Evolutionary conservation across 371 early-diverging fungal species (phyloP).

Genomic region (Mucor sp.): DNA sequence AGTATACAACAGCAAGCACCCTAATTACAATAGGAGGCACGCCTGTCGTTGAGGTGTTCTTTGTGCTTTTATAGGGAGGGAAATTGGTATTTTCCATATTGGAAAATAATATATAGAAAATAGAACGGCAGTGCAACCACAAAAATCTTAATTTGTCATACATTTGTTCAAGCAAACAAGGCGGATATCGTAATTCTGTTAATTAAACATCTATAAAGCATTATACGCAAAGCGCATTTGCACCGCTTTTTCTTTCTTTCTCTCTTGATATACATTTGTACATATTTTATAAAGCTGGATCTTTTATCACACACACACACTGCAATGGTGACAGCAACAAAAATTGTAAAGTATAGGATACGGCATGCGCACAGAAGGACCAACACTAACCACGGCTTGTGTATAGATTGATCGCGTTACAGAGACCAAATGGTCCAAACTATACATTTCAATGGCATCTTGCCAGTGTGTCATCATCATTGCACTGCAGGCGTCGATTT

Average conservation of each 20-base stretch:
- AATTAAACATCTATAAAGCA: background rate
- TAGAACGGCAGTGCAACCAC: background rate
- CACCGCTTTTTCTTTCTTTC: background rate
- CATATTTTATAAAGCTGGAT: background rate
- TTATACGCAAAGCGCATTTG: background rate
- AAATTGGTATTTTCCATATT: constrained; percentile 3
- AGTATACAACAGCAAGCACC: background rate
- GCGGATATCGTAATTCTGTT: background rate
- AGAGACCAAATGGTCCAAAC: constrained; percentile 33
- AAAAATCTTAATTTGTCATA: background rate
- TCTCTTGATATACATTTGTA: background rate
- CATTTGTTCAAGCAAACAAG: background rate
- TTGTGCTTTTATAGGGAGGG: too few relatives aligned
- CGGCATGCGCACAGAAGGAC: background rate
- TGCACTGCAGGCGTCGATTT: constrained; percentile 21
- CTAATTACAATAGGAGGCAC: background rate
- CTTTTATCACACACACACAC: background rate
- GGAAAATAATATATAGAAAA: background rate
- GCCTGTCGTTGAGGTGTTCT: too few relatives aligned
- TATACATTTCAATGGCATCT: constrained; percentile 26
- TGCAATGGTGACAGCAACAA: constrained; percentile 30
- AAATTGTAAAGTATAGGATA: constrained; percentile 25
- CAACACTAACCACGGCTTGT: background rate
- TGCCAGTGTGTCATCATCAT: constrained; percentile 28
- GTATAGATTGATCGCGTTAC: constrained; percentile 22